These are phyloP conservation scores for Raddia distichophylla DNA, from an alignment of 176 grass and related monocot species.

Conservation along the genomic window DNA sequence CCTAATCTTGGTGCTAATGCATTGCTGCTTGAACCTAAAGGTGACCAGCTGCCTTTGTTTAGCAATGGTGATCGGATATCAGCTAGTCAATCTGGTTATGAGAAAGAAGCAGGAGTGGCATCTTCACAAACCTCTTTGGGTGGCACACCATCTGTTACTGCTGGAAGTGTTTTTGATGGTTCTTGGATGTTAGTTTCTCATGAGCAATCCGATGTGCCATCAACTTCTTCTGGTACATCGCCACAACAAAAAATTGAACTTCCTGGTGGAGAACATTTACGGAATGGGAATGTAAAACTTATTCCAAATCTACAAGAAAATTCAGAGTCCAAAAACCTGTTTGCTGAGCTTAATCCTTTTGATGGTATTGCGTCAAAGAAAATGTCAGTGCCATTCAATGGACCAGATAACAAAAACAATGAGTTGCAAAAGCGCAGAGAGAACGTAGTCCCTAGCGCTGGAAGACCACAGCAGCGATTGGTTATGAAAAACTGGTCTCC, in stretches of 20 bases:
- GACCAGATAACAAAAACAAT: conserved; percentile 59
- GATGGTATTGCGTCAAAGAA: conserved; percentile 47
- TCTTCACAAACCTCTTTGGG: conserved; percentile 47
- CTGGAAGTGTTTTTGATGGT: conserved; percentile 48
- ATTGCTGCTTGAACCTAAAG: conserved; percentile 46
- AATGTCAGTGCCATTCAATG: conserved; percentile 54
- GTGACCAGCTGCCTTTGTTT: conserved; percentile 43
- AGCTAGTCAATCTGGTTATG: conserved; percentile 58
- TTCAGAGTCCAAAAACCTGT: conserved; percentile 71
- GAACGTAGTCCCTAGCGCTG: conserved; percentile 63
- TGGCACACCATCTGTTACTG: conserved; percentile 50
- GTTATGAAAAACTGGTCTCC: conserved; percentile 97
- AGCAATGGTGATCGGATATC: conserved; percentile 45
- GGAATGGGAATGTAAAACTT: conserved; percentile 51
- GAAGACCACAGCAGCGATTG: conserved; percentile 76
- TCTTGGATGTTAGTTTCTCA: conserved; percentile 49
- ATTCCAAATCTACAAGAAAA: conserved; percentile 52
- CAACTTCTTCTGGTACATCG: conserved; percentile 61
- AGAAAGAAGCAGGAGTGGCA: conserved; percentile 34
- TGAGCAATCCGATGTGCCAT: conserved; percentile 54
- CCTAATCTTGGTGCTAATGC: conserved; percentile 40
- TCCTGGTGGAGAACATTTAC: conserved; percentile 35
- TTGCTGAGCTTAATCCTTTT: conserved; percentile 98
- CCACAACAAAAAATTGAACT: conserved; percentile 59
- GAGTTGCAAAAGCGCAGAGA: conserved; percentile 77